A percentile compares a stretch with the other conserved stretches of the same genome.
Evolutionary conservation across 2,329 filamentous ascomycete genomes (phyloP).

Genomic region (Dichotomopilus funicola): DNA sequence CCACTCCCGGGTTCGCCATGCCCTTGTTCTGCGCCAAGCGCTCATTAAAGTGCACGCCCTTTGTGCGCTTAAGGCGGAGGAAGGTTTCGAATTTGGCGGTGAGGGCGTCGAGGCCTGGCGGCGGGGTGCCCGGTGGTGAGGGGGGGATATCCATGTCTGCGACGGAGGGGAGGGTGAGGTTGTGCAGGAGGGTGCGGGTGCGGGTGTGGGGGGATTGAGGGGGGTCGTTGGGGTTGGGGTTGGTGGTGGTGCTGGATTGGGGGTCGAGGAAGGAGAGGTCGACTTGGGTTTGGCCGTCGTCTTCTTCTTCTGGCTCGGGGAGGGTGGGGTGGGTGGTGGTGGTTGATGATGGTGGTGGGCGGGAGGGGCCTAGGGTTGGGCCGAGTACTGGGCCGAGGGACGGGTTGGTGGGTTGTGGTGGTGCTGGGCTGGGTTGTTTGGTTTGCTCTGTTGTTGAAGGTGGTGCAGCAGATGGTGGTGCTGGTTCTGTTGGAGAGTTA

Average conservation of each 20-base stretch:
- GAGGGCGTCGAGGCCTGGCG: slow-evolving; percentile 32
- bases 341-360: slow-evolving; percentile 23
- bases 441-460: background rate
- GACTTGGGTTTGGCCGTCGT: no score
- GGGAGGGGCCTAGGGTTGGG: slow-evolving; percentile 35
- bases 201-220: slow-evolving; percentile 61
- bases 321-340: slow-evolving; percentile 12
- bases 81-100: slow-evolving; percentile 68
- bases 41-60: slow-evolving; percentile 71
- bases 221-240: slow-evolving; percentile 10
- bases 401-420: background rate
- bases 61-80: slow-evolving; percentile 63
- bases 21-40: slow-evolving; percentile 61
- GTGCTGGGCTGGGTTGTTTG: background rate
- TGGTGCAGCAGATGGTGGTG: background rate
- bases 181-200: slow-evolving; percentile 57
- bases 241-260: background rate
- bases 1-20: slow-evolving; percentile 64
- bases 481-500: background rate
- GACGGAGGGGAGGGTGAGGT: slow-evolving; percentile 65
- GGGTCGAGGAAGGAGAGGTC: slow-evolving; percentile 21
- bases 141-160: slow-evolving; percentile 69
- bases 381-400: slow-evolving; percentile 20
- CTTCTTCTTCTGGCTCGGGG: slow-evolving; percentile 13
- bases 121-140: slow-evolving; percentile 58